A percentile compares a stretch with the other conserved stretches of the same genome.
Conservation (phyloP, 1,139 yeast species). For the Blastobotrys aristatus region DNA sequence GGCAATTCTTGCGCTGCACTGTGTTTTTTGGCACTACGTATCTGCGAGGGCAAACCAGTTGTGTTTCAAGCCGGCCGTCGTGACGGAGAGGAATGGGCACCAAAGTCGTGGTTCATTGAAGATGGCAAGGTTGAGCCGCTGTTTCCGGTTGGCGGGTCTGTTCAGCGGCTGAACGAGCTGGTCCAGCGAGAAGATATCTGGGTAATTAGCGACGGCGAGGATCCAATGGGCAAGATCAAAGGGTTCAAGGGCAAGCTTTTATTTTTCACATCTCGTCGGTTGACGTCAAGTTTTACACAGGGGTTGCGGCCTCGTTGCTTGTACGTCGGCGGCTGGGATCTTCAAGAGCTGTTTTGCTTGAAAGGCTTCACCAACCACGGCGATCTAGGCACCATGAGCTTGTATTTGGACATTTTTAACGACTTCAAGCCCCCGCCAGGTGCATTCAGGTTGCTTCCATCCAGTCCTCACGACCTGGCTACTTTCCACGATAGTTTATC, state of each 20-base stretch:
- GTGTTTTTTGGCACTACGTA: neutral
- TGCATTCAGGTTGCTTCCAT: neutral
- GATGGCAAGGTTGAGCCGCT: neutral
- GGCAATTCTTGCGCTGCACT: neutral
- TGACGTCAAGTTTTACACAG: neutral
- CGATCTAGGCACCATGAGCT: too few relatives aligned
- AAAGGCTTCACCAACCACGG: neutral
- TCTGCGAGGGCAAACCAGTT: neutral
- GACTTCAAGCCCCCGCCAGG: neutral
- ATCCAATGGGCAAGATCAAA: constrained; percentile 3
- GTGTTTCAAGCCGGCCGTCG: neutral
- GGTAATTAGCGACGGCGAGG: neutral
- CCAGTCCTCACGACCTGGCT: neutral
- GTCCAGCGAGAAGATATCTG: neutral
- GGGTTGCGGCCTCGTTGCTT: neutral
- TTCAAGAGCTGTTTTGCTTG: neutral
- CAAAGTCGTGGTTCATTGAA: neutral
- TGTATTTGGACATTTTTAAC: neutral
- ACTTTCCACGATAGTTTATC: neutral
- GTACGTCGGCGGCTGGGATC: neutral
- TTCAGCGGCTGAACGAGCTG: neutral
- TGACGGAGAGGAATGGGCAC: neutral
- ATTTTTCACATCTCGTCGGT: neutral
- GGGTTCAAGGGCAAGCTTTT: neutral
- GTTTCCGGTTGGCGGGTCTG: neutral